Base-by-base conservation (phyloP, 225 moss, liverwort and hornwort species). In the Antitrichia curtipendula region DNA sequence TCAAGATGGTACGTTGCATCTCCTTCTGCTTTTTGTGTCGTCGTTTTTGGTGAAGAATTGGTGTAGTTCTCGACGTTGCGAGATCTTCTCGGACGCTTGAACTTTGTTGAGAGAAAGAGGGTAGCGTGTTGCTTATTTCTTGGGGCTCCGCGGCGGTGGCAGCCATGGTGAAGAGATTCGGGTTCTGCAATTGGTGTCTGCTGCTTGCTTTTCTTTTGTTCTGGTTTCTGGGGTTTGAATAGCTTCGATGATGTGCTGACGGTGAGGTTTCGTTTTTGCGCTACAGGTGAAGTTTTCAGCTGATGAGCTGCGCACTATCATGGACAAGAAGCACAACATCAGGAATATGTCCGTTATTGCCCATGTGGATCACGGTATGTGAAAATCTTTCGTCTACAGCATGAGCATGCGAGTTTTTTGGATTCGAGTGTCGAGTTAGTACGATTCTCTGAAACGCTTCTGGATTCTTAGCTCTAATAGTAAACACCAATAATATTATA, bases 281-380 rank as follows among this genome's bases (percentile, higher is more conserved):
- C 10, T 85, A 5, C 90, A 93, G 93, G 93, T 93, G 90, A 93
- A 93, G 90, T 93, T 93, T 76, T 90, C 93, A 72, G 86, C 93
- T 28, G 93, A 93, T 63, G 93, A 93, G 88, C 62, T 93, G 89
- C 93, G 93, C 32, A 0, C 38, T 57, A 93, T 93, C 69, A 93
- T 93, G 93, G 93, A 93, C 93, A 93, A 93, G 68, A 93, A 93
- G 89, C 93, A 93, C 74, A 93, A 93, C 27, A 93, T 93, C 86
- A 92, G 93, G 82, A 93, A 93, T 47, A 93, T 93, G 93, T 93
- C 93, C 87, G 93, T 93, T 77, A 93, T 93, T 61, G 93, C 93
- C 15, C 93, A 93, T 66, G 93, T 93, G 83, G 93, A 93, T 84
- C 93, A 93, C 54, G 93, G 93, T 93, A 82, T 24, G 91, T n/a